phyloP scores from a whole-genome alignment of 805 yeast species.

The Starmerella potacharoeniae region DNA sequence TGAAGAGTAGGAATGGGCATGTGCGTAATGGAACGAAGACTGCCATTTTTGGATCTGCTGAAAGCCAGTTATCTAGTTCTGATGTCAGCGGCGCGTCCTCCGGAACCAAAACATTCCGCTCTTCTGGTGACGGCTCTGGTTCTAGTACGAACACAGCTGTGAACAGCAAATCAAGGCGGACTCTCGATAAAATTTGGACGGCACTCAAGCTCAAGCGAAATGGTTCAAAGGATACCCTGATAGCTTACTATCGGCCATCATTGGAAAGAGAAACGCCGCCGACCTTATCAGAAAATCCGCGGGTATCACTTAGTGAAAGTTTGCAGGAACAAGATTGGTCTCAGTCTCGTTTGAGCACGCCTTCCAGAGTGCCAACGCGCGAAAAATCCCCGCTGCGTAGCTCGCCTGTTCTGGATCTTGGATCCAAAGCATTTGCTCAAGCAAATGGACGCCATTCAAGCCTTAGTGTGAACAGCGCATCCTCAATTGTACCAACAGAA shows the following conservation, averaged over 20 bases:
- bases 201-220: conserved; percentile 3
- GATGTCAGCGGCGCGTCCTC: not conserved
- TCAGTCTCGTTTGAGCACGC: not conserved
- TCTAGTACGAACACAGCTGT: not conserved
- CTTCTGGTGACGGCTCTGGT: not conserved
- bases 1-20: too few relatives aligned
- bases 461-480: conserved; percentile 5
- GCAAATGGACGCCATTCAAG: not conserved
- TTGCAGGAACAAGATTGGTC: too few relatives aligned
- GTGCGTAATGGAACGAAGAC: not conserved
- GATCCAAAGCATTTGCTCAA: not conserved
- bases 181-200: conserved; percentile 4
- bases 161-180: conserved; percentile 5
- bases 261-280: not conserved
- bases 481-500: not conserved
- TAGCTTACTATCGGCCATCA: conserved; percentile 10
- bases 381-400: not conserved
- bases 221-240: conserved; percentile 2
- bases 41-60: not conserved
- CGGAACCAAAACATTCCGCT: not conserved
- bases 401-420: conserved; percentile 7
- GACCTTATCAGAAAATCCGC: not conserved
- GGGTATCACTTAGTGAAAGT: too few relatives aligned
- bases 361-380: not conserved
- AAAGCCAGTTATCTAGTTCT: not conserved